Evolutionary conservation across 2,329 filamentous ascomycete species (phyloP), one percentile per base, ranked within the genome.

Genomic region (Scytalidium lignicola): DNA sequence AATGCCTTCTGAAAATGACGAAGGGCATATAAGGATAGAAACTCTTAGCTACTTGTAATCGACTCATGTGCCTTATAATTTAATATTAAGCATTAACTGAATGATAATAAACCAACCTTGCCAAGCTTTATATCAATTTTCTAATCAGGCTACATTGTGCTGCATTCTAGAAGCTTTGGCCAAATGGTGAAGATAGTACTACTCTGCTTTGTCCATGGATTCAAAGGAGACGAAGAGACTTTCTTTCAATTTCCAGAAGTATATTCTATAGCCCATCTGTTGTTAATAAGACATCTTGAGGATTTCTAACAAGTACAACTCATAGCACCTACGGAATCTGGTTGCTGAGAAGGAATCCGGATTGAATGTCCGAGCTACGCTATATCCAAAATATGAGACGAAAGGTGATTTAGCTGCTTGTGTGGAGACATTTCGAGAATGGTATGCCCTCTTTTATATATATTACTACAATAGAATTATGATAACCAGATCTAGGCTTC

Each of bases 381-480:
- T 85, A 17, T 89, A 88, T 62, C 86, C 86, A 1, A 80, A 82
- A 59, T 90, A 83, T 67, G 85, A 89, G 61, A 90, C 86, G 0
- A 76, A 79, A 50, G 86, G 86, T 3, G 84, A 89, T 64, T 68
- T 90, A 41, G 69, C 71, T 18, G 69, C 72, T 41, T 75, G 73
- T 52, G 75, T 79, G 13, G 66, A 70, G 26, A 67, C 67, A 40
- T 80, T 81, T 64, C 75, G 73, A 55, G 76, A 79, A 69, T 81
- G 78, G 76, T 69, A 61, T 43, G 41, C 18, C 12, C 21, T 8
- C 28, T 23, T 10, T 23, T 17, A 20, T 9, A 4, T 48, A 19
- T 12, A 3, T 3, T n/a, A 40, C n/a, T 15, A 37, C n/a, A 19
- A 20, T 12, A 2, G 1, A 41, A 32, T 46, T 47, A n/a, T 17